Evolutionary conservation across 179 eudicot genomes (phyloP).

Genomic region (Beta macrorhiza): DNA sequence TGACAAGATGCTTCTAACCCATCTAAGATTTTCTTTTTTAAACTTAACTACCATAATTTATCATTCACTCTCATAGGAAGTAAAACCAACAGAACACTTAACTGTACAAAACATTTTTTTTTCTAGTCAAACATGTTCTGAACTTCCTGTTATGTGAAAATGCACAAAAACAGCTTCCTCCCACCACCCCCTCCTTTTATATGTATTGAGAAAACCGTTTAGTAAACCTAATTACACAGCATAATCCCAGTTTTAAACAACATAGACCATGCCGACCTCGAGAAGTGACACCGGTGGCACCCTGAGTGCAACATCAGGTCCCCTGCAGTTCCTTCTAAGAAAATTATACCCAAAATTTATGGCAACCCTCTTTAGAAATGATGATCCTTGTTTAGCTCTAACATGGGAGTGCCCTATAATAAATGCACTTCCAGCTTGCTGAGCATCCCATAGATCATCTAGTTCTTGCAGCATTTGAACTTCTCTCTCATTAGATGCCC

Average conservation of each 20-base stretch:
- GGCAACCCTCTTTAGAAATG: constrained; percentile 60
- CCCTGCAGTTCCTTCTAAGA: constrained; percentile 79
- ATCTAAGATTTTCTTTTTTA: too few relatives aligned
- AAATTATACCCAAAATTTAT: constrained; percentile 80
- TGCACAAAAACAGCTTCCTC: constrained; percentile 5
- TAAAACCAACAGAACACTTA: constrained; percentile 3
- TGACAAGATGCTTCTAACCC: too few relatives aligned
- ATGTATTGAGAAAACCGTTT: constrained; percentile 18
- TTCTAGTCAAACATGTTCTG: background rate
- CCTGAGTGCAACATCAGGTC: constrained; percentile 71
- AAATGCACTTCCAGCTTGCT: constrained; percentile 84
- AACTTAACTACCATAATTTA: background rate
- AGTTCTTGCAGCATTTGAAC: constrained; percentile 58
- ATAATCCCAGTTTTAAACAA: constrained; percentile 42
- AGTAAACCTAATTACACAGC: constrained; percentile 21
- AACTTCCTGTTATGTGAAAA: background rate
- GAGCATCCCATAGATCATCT: constrained; percentile 64
- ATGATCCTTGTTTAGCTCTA: constrained; percentile 82
- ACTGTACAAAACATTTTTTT: constrained; percentile 7
- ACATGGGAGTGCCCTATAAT: constrained; percentile 86
- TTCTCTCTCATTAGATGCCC: constrained; percentile 37
- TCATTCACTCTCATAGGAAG: background rate
- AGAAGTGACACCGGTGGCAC: constrained; percentile 88
- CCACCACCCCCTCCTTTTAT: background rate
- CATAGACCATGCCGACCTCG: constrained; percentile 96